phyloP scores from a whole-genome alignment of 208 protist species.

The Acanthamoeba castellanii region DNA sequence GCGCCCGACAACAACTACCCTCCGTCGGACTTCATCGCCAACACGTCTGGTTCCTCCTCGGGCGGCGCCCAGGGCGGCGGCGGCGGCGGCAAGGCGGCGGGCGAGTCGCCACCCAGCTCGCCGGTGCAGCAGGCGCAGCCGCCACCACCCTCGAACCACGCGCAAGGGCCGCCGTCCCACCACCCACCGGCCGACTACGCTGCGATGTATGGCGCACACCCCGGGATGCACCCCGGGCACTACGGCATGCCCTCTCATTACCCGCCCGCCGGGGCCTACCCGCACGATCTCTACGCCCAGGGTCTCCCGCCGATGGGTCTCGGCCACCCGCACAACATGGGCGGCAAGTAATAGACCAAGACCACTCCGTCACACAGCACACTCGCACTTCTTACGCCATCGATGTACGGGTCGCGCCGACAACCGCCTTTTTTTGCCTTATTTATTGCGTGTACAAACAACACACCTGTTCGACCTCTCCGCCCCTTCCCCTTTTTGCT shows the following conservation, averaged over 20 bases:
- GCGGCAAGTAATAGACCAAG: not conserved
- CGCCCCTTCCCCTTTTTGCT: too few species aligned
- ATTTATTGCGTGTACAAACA: too few species aligned
- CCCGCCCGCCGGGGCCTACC: not conserved
- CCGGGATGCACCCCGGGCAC: not conserved
- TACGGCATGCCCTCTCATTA: not conserved
- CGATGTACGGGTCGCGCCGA: too few species aligned
- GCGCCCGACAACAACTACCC: conserved; percentile 85
- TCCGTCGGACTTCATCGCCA: conserved; percentile 67
- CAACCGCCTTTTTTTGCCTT: too few species aligned
- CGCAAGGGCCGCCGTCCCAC: not conserved
- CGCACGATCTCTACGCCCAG: not conserved
- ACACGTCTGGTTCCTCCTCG: not conserved
- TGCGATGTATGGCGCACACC: not conserved
- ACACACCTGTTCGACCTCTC: too few species aligned
- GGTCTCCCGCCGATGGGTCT: not conserved
- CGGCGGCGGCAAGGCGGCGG: not conserved
- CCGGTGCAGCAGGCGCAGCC: not conserved
- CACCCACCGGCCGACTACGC: not conserved
- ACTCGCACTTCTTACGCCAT: too few species aligned
- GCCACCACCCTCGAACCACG: not conserved
- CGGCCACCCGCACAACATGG: not conserved
- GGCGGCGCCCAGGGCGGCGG: not conserved
- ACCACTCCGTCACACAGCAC: not conserved
- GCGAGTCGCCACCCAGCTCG: not conserved